These are phyloP conservation scores for Suillus cothurnatus DNA, from an alignment of 768 basidiomycete genomes.

Conservation along the genomic window DNA sequence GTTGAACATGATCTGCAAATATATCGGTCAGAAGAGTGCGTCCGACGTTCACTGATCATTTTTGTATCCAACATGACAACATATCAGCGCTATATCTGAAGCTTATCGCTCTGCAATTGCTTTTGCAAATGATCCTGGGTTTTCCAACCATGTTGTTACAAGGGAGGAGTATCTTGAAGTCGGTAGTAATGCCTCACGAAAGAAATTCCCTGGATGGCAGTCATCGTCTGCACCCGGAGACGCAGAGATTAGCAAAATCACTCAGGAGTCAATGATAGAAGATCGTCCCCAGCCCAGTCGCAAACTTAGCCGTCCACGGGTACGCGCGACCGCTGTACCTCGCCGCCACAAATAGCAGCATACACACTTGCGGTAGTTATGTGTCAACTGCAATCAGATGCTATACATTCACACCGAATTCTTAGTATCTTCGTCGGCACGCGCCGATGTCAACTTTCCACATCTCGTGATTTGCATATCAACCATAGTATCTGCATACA, in stretches of 20 bases:
- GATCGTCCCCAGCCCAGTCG: constrained; percentile 27
- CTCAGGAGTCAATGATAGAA: constrained; percentile 18
- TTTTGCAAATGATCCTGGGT: constrained; percentile 56
- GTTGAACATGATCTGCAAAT: constrained; percentile 74
- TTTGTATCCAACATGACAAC: constrained; percentile 16
- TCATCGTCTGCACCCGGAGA: constrained; percentile 21
- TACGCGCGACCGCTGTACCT: constrained; percentile 22
- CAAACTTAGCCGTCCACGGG: constrained; percentile 30
- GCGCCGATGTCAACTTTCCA: not conserved
- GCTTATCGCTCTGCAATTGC: constrained; percentile 61
- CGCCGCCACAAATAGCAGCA: constrained; percentile 31
- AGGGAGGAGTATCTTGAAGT: constrained; percentile 84
- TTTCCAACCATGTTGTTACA: constrained; percentile 60
- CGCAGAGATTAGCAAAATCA: constrained; percentile 26
- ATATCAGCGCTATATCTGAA: constrained; percentile 62
- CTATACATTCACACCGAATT: not conserved
- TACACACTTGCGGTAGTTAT: not conserved
- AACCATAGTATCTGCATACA: constrained; percentile 31
- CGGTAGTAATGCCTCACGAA: constrained; percentile 73
- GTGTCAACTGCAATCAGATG: not conserved
- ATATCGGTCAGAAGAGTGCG: constrained; percentile 75
- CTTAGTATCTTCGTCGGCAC: not conserved
- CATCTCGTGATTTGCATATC: constrained; percentile 25
- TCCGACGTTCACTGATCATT: constrained; percentile 20
- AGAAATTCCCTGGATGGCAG: constrained; percentile 73